Base-by-base conservation (phyloP, 2,329 filamentous ascomycete species). In the Chrysoporthe deuterocubensis region DNA sequence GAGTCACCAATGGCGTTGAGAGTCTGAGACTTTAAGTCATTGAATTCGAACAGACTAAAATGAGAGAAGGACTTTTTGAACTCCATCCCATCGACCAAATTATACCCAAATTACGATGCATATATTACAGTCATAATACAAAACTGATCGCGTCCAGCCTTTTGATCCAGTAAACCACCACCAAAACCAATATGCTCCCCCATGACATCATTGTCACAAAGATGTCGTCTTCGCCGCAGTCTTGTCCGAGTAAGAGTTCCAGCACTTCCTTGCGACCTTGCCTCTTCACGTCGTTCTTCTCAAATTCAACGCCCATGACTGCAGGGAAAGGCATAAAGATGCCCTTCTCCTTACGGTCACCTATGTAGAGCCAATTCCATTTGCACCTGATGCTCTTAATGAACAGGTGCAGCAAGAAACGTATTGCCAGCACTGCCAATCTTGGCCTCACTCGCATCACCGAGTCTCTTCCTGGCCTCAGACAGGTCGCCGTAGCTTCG, bases 401-500 rank as follows among this genome's bases (percentile, higher is more conserved):
- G 68, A 65, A 68, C 66, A 37, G 68, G 68, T 42, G 66, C 66
- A 11, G 68, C 66, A 52, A 70, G 68, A 56, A 68, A 65, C 34
- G 66, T 42, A 68, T 63, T 65, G 6, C 52, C 63, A 9, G 50
- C 66, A 9, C 40, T 40, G 52, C 58, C 66, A 32, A 64, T 66
- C 58, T 68, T 68, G 44, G 64, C 59, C 14, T 52, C 63, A 52
- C 18, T 59, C 58, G 64, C 54, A 44, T 67, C 60, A 37, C 68
- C 68, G 8, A 68, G 66, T 63, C 62, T 63, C 59, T 64, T 68
- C 16, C 68, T 52, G 34, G 68, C 68, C 59, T 68, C 68, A 4
- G 62, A 65, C 13, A 70, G 68, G 43, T 70, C 68, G 1, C 68
- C 68, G 18, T 66, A 70, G 68, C 68, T 70, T 44, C 68, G 67